Evolutionary conservation across 352 stramenopile species (phyloP), one percentile per base, ranked within the genome.

Genomic region (Globisporangium cystogenes): DNA sequence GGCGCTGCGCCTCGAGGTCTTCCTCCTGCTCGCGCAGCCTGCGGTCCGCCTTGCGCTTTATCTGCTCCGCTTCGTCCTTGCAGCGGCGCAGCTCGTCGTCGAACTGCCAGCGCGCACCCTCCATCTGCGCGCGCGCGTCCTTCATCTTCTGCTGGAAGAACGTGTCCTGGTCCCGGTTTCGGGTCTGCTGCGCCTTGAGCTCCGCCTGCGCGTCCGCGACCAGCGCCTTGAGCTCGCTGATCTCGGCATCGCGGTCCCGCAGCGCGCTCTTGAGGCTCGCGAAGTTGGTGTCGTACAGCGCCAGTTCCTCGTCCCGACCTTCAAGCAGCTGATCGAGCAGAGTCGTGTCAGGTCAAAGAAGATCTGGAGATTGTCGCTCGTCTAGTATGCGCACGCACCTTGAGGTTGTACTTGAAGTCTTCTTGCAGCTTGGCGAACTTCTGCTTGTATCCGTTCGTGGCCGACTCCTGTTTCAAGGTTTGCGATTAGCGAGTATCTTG

Each of bases 381-480:
- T 21, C 21, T 20, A 1, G n/a, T 7, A 47, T 3, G 21, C 2
- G 12, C 4, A 10, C 36, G 39, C 4, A 64, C 63, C 71, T 93
- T 93, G 42, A 97, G 68, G 58, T 97, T 97, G 72, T 96, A 97
- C 62, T 94, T 90, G 76, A 97, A 97, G 64, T 97, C 89, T 51
- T 96, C 87, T 57, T 95, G 86, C 26, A 97, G 65, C 57, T 96
- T 95, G 55, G 51, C 67, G 18, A 96, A 82, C 63, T 87, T 82
- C 51, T 86, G 68, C 62, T 86, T 91, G 60, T 82, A 81, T 11
- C 64, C 58, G 7, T 60, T 64, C 23, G 59, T 64, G 1, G 70
- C 64, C 3, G 55, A 55, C 27, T 89, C 78, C 71, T 83, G 55
- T 42, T 21, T 42, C 36, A 6, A 39, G 18, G 36, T n/a, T 21